Base-by-base conservation (phyloP, 1,139 yeast species). In the Kodamaea arcana region DNA sequence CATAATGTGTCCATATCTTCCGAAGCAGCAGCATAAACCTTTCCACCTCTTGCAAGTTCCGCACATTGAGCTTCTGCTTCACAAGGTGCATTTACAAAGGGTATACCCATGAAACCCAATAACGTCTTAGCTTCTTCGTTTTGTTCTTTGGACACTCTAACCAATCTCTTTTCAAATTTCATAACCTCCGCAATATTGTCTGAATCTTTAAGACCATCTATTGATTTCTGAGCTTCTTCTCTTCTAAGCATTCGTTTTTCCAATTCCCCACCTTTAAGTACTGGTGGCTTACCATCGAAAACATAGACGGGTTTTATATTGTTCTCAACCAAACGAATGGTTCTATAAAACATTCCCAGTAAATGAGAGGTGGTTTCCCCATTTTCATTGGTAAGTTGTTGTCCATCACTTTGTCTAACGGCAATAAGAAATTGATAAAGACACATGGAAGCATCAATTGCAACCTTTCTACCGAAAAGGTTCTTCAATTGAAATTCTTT, bases 11-110 rank as follows among this genome's bases (percentile, higher is more conserved):
- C 99, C 98, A 92, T 92, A 75, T 92, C 99, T 57, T 92, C 99
- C 3, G 95, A 85, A 1, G 97, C 99, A 2, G 98, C 96, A 10
- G 95, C 98, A 56, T 80, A 92, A 0, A 92, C 97, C 52, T 82
- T 83, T 4, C 95, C 97, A 12, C 79, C 78, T 41, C 79, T 76
- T 2, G 97, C 97, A 38, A 92, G 64, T 45, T 80, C 94, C 0
- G 98, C 98, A 66, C 98, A 92, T 52, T 92, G 97, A 0, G 98
- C 96, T 56, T 92, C 99, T 0, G 99, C 99, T 60, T 92, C 99
- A 57, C 96, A 83, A 1, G 99, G 98, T 0, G 98, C 97, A 37
- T 80, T 78, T 6, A 92, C 83, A 50, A 68, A 86, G 1, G 99
- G 99, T 29, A 92, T 83, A 2, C 99, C 99, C 99, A 92, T 92